phyloP scores from a whole-genome alignment of 305 asterid genomes.

The Caryopteris hybrid region DNA sequence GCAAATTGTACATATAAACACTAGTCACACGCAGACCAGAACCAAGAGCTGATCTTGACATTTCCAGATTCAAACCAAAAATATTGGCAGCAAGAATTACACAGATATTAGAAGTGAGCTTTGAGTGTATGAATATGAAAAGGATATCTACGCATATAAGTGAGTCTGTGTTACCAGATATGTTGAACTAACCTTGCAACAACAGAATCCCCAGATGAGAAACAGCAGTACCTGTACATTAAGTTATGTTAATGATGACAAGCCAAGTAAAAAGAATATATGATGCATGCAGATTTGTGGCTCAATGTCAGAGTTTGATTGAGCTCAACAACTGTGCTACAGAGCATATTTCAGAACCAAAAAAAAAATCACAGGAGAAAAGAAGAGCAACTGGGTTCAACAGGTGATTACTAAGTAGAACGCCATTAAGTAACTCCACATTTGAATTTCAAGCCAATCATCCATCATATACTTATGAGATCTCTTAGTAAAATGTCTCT shows the following conservation, averaged over 20 bases:
- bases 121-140: background rate
- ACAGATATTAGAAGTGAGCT: background rate
- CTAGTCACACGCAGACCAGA: slow-evolving; percentile 9
- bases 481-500: background rate
- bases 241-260: slow-evolving; percentile 13
- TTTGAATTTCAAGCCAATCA: background rate
- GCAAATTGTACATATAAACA: slow-evolving; percentile 30
- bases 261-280: slow-evolving; percentile 4
- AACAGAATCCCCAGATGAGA: slow-evolving; percentile 74
- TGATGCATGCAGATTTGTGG: background rate
- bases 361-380: background rate
- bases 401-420: background rate
- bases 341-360: slow-evolving; percentile 6
- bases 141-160: slow-evolving; percentile 3
- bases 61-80: slow-evolving; percentile 6
- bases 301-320: background rate
- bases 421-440: background rate
- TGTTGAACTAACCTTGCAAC: slow-evolving; percentile 81
- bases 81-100: background rate
- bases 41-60: slow-evolving; percentile 6
- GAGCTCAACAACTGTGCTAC: background rate
- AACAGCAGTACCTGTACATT: slow-evolving; percentile 65
- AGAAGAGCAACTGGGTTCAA: background rate
- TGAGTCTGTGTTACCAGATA: background rate
- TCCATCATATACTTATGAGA: background rate